Conservation (phyloP, 169 alveolate species). For the Cryptosporidium ubiquitum region DNA sequence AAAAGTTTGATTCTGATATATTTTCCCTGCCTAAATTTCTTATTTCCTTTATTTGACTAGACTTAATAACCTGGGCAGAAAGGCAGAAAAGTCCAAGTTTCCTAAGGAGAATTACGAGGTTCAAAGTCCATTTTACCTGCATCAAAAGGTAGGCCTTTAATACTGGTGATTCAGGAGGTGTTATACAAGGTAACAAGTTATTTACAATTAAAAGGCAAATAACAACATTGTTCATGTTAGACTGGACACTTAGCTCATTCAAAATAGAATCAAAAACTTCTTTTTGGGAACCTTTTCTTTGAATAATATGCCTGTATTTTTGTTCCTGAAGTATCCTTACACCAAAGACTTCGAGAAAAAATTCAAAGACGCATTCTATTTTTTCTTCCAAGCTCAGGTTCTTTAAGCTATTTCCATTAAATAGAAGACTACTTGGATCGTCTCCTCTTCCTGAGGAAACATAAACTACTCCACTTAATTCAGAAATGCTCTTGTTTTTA, state of each 20-base stretch:
- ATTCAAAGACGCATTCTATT: conserved; percentile 30
- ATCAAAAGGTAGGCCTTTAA: not conserved
- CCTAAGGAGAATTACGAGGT: conserved; percentile 8
- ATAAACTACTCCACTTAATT: not conserved
- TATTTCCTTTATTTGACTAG: conserved; percentile 23
- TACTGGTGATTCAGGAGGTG: conserved; percentile 17
- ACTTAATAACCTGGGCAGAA: conserved; percentile 43
- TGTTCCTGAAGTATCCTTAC: not conserved
- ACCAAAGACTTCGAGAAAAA: conserved; percentile 4
- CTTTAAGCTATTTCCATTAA: not conserved
- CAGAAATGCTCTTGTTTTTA: not conserved
- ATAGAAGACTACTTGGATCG: not conserved
- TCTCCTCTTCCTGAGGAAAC: conserved; percentile 65
- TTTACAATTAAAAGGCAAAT: conserved; percentile 17
- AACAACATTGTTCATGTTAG: conserved; percentile 25
- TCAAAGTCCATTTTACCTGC: conserved; percentile 13
- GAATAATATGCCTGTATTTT: not conserved
- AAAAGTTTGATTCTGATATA: conserved; percentile 52
- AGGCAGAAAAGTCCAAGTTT: conserved; percentile 24
- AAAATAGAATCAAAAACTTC: conserved; percentile 1
- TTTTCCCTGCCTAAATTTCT: conserved; percentile 41
- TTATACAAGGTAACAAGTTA: not conserved
- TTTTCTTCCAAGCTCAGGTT: not conserved
- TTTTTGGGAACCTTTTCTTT: no score
- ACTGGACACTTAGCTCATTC: not conserved